Percentiles rank a stretch among this genome's conserved stretches.
These are phyloP conservation scores for Chlorencoelia australis DNA, from an alignment of 2,329 filamentous ascomycete genomes.

Conservation along the genomic window DNA sequence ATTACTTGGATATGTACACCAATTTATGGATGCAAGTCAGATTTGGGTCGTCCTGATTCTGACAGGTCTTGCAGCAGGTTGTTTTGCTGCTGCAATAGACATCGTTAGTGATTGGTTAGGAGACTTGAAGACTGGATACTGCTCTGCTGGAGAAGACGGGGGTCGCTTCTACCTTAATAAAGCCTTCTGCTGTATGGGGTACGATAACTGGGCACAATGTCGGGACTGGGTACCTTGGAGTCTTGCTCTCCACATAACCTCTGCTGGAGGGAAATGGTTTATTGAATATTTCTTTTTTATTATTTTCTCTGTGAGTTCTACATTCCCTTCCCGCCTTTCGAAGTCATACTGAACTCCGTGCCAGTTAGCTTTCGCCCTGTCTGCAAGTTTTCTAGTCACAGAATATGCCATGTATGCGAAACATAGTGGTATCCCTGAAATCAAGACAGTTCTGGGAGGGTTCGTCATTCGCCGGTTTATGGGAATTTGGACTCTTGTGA, in stretches of 20 bases:
- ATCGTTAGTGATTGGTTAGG: conserved; percentile 88
- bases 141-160: conserved; percentile 64
- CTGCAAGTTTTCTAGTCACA: conserved; percentile 69
- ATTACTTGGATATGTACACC: conserved; percentile 60
- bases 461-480: conserved; percentile 87
- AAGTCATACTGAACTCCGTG: background rate
- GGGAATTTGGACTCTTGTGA: conserved; percentile 76
- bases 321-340: background rate
- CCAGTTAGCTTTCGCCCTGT: conserved; percentile 66
- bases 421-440: conserved; percentile 94
- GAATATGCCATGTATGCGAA: conserved; percentile 81
- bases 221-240: conserved; percentile 84
- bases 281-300: conserved; percentile 84
- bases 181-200: conserved; percentile 86
- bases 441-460: conserved; percentile 90
- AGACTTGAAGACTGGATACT: conserved; percentile 85
- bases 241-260: conserved; percentile 56
- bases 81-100: conserved; percentile 81
- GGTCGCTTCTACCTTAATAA: conserved; percentile 87
- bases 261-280: conserved; percentile 62
- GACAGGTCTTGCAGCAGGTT: conserved; percentile 74
- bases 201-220: conserved; percentile 74
- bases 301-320: conserved; percentile 59
- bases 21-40: conserved; percentile 75
- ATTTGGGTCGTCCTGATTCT: conserved; percentile 84